Conservation (phyloP, 768 basidiomycete genomes). For the Serendipita sp. region DNA sequence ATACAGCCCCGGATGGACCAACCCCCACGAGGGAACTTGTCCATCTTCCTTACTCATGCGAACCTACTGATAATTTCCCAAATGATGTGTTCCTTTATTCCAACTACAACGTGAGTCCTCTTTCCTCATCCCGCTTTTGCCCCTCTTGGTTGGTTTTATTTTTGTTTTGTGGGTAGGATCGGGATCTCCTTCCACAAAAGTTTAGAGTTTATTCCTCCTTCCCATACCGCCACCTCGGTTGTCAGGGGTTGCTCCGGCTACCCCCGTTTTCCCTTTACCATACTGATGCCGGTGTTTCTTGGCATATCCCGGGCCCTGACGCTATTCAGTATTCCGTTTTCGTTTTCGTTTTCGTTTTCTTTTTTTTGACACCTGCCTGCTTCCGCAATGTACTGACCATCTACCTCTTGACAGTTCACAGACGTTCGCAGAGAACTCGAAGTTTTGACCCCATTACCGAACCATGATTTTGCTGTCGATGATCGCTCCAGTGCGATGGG, state of each 20-base stretch:
- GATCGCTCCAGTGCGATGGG: constrained; percentile 72
- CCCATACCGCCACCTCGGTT: background rate
- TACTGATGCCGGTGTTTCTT: background rate
- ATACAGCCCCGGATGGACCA: constrained; percentile 15
- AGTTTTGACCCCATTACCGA: constrained; percentile 68
- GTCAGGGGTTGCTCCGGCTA: no score
- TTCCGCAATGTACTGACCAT: background rate
- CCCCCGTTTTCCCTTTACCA: no score
- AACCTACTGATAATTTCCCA: constrained; percentile 57
- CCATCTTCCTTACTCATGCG: constrained; percentile 62
- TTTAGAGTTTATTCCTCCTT: background rate
- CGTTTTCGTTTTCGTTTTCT: background rate
- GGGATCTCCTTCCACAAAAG: background rate
- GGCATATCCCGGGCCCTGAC: background rate
- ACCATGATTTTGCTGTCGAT: constrained; percentile 57
- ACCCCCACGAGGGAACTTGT: constrained; percentile 22
- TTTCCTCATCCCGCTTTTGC: constrained; percentile 8
- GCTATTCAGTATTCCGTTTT: background rate
- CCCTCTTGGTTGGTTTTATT: background rate
- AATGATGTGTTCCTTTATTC: constrained; percentile 84
- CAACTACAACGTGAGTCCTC: constrained; percentile 72
- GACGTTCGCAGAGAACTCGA: constrained; percentile 93
- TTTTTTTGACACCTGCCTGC: background rate
- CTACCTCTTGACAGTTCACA: constrained; percentile 42
- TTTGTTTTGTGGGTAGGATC: background rate